phyloP scores from a whole-genome alignment of 2,329 filamentous ascomycete species.

The Cordyceps javanica region DNA sequence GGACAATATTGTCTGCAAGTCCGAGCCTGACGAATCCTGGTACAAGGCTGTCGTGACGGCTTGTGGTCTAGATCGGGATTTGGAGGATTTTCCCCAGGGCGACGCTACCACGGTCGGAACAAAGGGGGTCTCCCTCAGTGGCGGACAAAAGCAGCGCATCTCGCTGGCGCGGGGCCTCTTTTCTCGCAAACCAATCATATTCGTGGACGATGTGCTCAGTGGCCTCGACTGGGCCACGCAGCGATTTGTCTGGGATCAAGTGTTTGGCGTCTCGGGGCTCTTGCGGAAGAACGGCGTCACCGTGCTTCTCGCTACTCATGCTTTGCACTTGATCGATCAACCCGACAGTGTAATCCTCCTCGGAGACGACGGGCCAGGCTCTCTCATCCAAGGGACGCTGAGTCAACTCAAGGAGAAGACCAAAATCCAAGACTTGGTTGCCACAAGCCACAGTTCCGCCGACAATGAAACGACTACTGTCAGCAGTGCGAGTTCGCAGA shows the following conservation, averaged over 20 bases:
- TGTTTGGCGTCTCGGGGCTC: conserved; percentile 29
- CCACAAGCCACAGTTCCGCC: conserved; percentile 2
- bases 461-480: not conserved
- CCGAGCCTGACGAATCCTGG: conserved; percentile 16
- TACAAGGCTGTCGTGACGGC: conserved; percentile 19
- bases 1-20: conserved; percentile 20
- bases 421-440: conserved; percentile 1
- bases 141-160: conserved; percentile 23
- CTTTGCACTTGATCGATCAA: conserved; percentile 19
- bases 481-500: conserved; percentile 7
- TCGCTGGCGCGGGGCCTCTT: conserved; percentile 22
- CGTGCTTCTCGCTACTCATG: conserved; percentile 24
- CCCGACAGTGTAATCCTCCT: conserved; percentile 15
- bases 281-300: conserved; percentile 19
- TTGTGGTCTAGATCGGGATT: conserved; percentile 17
- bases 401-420: not conserved
- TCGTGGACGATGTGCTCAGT: conserved; percentile 29
- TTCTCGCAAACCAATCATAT: conserved; percentile 18
- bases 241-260: conserved; percentile 27
- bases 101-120: conserved; percentile 19
- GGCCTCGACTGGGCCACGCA: conserved; percentile 33
- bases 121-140: conserved; percentile 20
- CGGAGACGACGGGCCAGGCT: not conserved
- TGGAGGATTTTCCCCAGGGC: conserved; percentile 18
- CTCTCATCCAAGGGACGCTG: not conserved